Evolutionary conservation across 75 land plant species (phyloP).

Genomic region (Isoetes taiwanensis): DNA sequence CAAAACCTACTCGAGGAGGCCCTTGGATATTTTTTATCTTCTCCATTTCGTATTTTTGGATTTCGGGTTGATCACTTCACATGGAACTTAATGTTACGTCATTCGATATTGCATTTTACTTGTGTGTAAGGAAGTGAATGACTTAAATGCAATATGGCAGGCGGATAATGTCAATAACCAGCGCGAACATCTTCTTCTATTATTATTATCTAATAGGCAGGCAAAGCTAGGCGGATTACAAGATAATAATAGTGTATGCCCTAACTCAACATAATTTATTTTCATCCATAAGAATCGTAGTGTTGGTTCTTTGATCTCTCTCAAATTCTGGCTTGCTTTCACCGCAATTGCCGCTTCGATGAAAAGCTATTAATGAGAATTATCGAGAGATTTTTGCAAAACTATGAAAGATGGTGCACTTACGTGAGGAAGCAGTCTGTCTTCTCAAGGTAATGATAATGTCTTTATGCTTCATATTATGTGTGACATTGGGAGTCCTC

Average conservation of each 20-base stretch:
- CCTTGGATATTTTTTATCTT: slow-evolving; percentile 72
- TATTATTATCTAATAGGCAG: no score
- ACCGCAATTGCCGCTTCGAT: slow-evolving; percentile 70
- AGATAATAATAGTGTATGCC: neutral
- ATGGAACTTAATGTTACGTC: no score
- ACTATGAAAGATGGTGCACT: slow-evolving; percentile 82
- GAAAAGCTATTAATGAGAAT: slow-evolving; percentile 40
- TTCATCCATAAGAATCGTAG: neutral
- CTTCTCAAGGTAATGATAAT: slow-evolving; percentile 43
- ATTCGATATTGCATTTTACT: neutral
- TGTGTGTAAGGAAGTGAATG: neutral
- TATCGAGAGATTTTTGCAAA: slow-evolving; percentile 54
- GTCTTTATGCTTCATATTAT: no score
- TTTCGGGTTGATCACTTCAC: no score
- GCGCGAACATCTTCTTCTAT: slow-evolving; percentile 78
- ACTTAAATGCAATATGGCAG: slow-evolving; percentile 22
- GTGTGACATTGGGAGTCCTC: no score
- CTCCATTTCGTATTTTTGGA: slow-evolving; percentile 83
- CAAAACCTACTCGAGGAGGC: slow-evolving; percentile 29
- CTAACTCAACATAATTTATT: no score
- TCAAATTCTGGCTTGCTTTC: no score
- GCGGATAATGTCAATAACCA: slow-evolving; percentile 89
- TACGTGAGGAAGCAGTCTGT: slow-evolving; percentile 56
- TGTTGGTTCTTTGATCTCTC: neutral
- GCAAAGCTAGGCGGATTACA: neutral